Conservation (phyloP, 352 stramenopile species). For the Globisporangium parvum region DNA sequence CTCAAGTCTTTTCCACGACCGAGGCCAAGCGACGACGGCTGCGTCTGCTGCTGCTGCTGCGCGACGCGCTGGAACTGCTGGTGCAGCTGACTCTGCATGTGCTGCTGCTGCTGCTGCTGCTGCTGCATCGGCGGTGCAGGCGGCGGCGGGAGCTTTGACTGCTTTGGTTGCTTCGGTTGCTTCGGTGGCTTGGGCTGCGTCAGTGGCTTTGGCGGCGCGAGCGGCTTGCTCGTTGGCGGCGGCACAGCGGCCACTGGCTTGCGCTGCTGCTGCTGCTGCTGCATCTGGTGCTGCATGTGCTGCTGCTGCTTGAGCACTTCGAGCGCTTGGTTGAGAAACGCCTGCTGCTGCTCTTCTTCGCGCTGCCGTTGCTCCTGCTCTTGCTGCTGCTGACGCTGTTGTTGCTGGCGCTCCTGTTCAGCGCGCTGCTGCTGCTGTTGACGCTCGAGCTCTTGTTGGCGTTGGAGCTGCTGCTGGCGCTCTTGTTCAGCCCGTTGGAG, state of each 20-base stretch:
- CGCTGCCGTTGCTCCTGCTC: conserved; percentile 18
- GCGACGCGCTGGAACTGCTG: conserved; percentile 20
- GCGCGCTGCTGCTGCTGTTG: background rate
- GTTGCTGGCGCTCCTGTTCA: conserved; percentile 4
- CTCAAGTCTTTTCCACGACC: conserved; percentile 10
- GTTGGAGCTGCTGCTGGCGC: background rate
- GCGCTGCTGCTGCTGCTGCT: background rate
- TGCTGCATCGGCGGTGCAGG: conserved; percentile 9
- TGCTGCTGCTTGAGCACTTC: conserved; percentile 34
- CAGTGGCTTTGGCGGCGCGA: background rate
- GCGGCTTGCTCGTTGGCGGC: background rate
- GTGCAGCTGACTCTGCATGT: conserved; percentile 20
- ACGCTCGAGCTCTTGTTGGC: background rate
- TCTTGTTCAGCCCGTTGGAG: background rate
- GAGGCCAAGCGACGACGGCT: background rate
- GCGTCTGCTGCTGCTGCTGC: conserved; percentile 1
- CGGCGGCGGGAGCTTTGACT: conserved; percentile 7
- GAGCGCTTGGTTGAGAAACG: conserved; percentile 38
- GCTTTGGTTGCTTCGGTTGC: conserved; percentile 17
- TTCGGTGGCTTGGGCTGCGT: conserved; percentile 11
- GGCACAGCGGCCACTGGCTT: too few species aligned
- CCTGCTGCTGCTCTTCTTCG: conserved; percentile 26
- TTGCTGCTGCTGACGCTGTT: conserved; percentile 15
- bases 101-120: conserved; percentile 18
- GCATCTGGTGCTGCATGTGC: background rate